These are phyloP conservation scores for Solanum pennellii DNA, from an alignment of 257 asterid species.

Conservation along the genomic window DNA sequence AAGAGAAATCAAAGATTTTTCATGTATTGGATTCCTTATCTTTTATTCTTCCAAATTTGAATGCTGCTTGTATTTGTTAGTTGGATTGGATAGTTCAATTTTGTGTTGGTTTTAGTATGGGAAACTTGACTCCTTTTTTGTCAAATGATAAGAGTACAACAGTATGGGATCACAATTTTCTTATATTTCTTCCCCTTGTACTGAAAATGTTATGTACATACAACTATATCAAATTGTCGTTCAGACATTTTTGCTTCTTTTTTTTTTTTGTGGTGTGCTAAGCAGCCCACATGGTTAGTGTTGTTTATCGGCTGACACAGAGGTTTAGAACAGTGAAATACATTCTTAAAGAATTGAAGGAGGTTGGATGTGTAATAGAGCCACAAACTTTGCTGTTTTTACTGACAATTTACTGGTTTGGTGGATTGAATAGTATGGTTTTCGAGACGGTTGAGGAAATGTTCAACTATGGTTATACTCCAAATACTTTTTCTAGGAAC, in stretches of 20 bases:
- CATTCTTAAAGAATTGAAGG: conserved; percentile 29
- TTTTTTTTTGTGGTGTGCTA: conserved; percentile 53
- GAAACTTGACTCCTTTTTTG: neutral
- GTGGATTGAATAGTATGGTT: conserved; percentile 44
- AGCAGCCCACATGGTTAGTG: conserved; percentile 19
- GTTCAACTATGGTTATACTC: conserved; percentile 30
- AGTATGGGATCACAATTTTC: neutral
- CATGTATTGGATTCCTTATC: neutral
- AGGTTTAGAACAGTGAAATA: conserved; percentile 28
- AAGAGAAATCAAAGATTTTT: neutral
- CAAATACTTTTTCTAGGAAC: conserved; percentile 44
- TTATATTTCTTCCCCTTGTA: neutral
- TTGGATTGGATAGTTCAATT: neutral
- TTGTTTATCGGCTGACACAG: conserved; percentile 13
- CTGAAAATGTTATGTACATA: neutral
- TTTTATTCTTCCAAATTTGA: neutral
- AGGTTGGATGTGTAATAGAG: conserved; percentile 37
- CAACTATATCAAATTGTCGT: neutral
- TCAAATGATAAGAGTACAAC: neutral
- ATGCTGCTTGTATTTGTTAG: neutral
- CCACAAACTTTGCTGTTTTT: conserved; percentile 52
- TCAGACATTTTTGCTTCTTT: neutral
- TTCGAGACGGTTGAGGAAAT: conserved; percentile 36
- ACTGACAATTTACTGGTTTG: conserved; percentile 56
- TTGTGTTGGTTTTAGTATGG: neutral